These are phyloP conservation scores for Aspergillus sp. DNA, from an alignment of 2,329 filamentous ascomycete genomes.

Conservation along the genomic window DNA sequence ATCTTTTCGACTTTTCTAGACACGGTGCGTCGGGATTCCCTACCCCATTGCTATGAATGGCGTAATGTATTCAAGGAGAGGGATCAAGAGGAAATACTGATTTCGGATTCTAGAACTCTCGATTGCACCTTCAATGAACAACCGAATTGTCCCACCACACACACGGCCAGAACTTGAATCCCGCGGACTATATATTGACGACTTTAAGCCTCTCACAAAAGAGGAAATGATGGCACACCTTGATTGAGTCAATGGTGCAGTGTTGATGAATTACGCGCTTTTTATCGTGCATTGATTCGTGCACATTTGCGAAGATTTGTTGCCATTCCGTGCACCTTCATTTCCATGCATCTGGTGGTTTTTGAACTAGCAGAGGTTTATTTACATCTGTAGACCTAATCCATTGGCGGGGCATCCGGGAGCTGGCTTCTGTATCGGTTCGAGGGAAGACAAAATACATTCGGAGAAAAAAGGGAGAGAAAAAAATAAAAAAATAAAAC, in stretches of 20 bases:
- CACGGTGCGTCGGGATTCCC: conserved; percentile 68
- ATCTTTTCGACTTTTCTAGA: conserved; percentile 87
- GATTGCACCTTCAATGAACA: conserved; percentile 86
- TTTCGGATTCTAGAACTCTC: conserved; percentile 70
- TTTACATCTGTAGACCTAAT: conserved; percentile 29
- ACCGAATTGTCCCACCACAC: conserved; percentile 81
- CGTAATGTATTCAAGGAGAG: conserved; percentile 9
- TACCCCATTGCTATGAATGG: neutral
- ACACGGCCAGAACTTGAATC: conserved; percentile 71
- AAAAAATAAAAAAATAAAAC: conserved; percentile 13
- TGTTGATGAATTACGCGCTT: conserved; percentile 39
- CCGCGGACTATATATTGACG: conserved; percentile 86
- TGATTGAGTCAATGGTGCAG: conserved; percentile 65
- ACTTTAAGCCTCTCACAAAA: conserved; percentile 85
- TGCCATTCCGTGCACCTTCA: conserved; percentile 27
- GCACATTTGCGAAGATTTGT: conserved; percentile 32
- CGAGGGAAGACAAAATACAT: conserved; percentile 17
- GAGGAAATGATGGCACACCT: conserved; percentile 97
- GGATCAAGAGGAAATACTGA: neutral
- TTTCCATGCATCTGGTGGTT: conserved; percentile 34
- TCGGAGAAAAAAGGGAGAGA: conserved; percentile 10
- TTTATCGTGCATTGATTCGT: conserved; percentile 35
- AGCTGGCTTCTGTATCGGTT: conserved; percentile 24
- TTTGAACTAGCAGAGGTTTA: conserved; percentile 30
- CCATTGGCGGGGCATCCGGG: conserved; percentile 24